Evolutionary conservation across 2,329 filamentous ascomycete genomes (phyloP).

Genomic region (Calonectria henricotiae): DNA sequence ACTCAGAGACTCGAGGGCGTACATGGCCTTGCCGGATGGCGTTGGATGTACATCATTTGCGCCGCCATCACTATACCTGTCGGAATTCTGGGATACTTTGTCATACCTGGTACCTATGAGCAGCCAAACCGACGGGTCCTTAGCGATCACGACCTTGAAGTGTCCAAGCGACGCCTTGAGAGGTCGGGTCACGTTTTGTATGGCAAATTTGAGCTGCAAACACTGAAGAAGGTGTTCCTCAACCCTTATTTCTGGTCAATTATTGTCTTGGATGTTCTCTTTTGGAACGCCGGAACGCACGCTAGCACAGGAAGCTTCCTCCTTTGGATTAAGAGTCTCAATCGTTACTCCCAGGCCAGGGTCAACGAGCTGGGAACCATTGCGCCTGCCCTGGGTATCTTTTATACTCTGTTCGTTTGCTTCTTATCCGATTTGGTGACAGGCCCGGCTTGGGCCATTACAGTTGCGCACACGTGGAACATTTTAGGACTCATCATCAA

Average conservation of each 20-base stretch:
- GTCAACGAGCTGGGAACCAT: conserved; percentile 70
- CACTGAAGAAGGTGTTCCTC: conserved; percentile 56
- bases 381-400: conserved; percentile 71
- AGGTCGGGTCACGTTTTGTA: conserved; percentile 61
- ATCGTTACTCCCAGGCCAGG: conserved; percentile 63
- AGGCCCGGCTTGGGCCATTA: conserved; percentile 72
- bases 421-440: conserved; percentile 71
- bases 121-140: conserved; percentile 67
- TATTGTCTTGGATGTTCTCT: conserved; percentile 68
- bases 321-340: conserved; percentile 73
- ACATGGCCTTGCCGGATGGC: conserved; percentile 65
- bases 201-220: conserved; percentile 56
- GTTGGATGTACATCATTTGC: conserved; percentile 72
- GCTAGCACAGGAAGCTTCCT: conserved; percentile 68
- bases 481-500: conserved; percentile 69
- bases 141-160: conserved; percentile 63
- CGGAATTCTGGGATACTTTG: conserved; percentile 65
- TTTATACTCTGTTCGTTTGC: conserved; percentile 70
- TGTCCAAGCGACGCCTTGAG: conserved; percentile 64
- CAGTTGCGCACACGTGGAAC: conserved; percentile 67
- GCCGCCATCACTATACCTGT: conserved; percentile 71
- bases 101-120: conserved; percentile 66
- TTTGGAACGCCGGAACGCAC: conserved; percentile 70
- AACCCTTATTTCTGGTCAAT: conserved; percentile 70
- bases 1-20: conserved; percentile 61